Evolutionary conservation across 1,284 basidiomycete genomes (phyloP).

Genomic region (Marasmius sp.): DNA sequence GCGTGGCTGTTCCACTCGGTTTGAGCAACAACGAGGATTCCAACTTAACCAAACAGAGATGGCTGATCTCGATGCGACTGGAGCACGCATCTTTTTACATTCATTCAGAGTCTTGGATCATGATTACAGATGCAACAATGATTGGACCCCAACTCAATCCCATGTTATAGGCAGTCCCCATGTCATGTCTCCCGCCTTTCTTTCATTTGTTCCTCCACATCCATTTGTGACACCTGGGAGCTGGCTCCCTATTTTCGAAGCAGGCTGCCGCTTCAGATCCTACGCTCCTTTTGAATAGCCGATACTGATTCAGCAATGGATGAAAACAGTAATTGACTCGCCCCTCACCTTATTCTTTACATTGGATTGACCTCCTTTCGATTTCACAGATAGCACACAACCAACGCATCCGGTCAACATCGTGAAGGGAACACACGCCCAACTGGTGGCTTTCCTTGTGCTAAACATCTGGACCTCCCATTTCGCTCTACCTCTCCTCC

Average conservation of each 20-base stretch:
- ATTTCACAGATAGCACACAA: background rate
- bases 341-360: background rate
- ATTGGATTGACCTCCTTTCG: background rate
- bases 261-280: constrained; percentile 7
- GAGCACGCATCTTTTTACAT: too few species aligned
- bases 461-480: constrained; percentile 51
- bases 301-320: background rate
- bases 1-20: too few species aligned
- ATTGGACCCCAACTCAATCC: background rate
- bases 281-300: constrained; percentile 5
- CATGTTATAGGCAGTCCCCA: background rate
- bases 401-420: constrained; percentile 30
- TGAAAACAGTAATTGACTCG: background rate
- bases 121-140: too few species aligned
- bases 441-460: constrained; percentile 42
- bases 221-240: constrained; percentile 4
- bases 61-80: too few species aligned
- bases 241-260: constrained; percentile 7
- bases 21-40: too few species aligned
- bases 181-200: background rate
- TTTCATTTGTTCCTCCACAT: constrained; percentile 3
- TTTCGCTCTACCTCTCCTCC: constrained; percentile 44
- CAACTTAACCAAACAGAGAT: too few species aligned
- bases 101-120: too few species aligned
- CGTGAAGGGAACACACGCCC: constrained; percentile 38